Percentiles rank a stretch among this genome's conserved stretches.
phyloP scores from a whole-genome alignment of 1,284 basidiomycete genomes.

The Leccinum fallax region DNA sequence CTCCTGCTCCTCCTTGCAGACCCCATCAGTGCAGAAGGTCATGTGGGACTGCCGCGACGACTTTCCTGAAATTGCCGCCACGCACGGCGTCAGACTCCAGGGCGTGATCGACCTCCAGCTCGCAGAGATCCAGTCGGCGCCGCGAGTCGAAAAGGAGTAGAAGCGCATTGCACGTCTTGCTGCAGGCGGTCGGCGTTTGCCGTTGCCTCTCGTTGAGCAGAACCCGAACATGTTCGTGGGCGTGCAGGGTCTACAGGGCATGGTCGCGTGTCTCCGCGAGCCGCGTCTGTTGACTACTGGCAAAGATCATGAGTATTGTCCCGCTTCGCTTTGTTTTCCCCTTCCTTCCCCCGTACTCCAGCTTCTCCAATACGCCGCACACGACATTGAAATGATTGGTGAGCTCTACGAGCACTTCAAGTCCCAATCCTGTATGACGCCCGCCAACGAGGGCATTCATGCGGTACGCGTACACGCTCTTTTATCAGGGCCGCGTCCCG shows the following conservation, averaged over 20 bases:
- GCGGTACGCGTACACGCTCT: constrained; percentile 21
- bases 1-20: constrained; percentile 35
- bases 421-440: constrained; percentile 33
- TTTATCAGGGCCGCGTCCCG: constrained; percentile 27
- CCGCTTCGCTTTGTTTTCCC: background rate
- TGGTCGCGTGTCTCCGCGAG: constrained; percentile 30
- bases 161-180: constrained; percentile 34
- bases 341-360: constrained; percentile 9
- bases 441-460: constrained; percentile 12
- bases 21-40: constrained; percentile 38
- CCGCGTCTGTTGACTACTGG: constrained; percentile 22
- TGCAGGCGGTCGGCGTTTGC: background rate
- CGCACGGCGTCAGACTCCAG: constrained; percentile 35
- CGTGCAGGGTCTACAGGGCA: constrained; percentile 31
- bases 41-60: constrained; percentile 50
- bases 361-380: constrained; percentile 43
- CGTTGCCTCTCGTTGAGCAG: constrained; percentile 8
- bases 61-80: constrained; percentile 39
- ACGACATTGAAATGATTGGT: constrained; percentile 44
- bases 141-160: background rate
- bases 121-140: constrained; percentile 22
- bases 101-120: constrained; percentile 46
- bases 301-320: background rate
- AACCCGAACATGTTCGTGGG: constrained; percentile 31
- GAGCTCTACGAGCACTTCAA: constrained; percentile 40